phyloP scores from a whole-genome alignment of 257 asterid species.

The Avicennia marina region DNA sequence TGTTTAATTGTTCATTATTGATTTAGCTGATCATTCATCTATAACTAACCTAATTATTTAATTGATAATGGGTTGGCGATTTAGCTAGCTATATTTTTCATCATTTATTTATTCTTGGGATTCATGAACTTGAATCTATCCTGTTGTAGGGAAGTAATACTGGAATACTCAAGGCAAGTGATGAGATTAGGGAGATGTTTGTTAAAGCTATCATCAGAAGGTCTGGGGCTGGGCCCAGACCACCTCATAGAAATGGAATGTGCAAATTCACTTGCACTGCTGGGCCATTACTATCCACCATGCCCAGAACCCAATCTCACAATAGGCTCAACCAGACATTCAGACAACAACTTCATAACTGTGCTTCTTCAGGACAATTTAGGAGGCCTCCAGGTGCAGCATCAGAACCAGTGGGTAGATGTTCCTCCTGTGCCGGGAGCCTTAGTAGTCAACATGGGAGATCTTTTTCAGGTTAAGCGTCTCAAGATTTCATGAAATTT shows the following conservation, averaged over 20 bases:
- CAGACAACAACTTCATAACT: constrained; percentile 17
- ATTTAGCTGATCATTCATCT: too few relatives aligned
- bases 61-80: too few relatives aligned
- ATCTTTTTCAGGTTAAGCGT: constrained; percentile 18
- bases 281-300: constrained; percentile 19
- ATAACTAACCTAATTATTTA: too few relatives aligned
- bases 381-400: constrained; percentile 17
- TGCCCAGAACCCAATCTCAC: constrained; percentile 25
- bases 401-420: constrained; percentile 17
- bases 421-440: constrained; percentile 15
- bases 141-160: neutral
- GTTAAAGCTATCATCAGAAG: constrained; percentile 11
- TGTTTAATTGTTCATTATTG: too few relatives aligned
- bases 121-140: neutral
- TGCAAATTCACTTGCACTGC: neutral
- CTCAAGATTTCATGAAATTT: neutral
- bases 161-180: constrained; percentile 9
- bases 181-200: constrained; percentile 6
- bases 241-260: constrained; percentile 19
- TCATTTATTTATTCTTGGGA: too few relatives aligned
- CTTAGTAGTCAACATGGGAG: constrained; percentile 18
- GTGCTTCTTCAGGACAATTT: constrained; percentile 19
- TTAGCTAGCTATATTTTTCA: too few relatives aligned
- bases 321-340: constrained; percentile 14
- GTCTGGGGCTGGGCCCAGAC: constrained; percentile 6